Percentiles rank a stretch among this genome's conserved stretches.
phyloP scores from a whole-genome alignment of 768 basidiomycete genomes.

The Tylopilus rubrobrunneus region DNA sequence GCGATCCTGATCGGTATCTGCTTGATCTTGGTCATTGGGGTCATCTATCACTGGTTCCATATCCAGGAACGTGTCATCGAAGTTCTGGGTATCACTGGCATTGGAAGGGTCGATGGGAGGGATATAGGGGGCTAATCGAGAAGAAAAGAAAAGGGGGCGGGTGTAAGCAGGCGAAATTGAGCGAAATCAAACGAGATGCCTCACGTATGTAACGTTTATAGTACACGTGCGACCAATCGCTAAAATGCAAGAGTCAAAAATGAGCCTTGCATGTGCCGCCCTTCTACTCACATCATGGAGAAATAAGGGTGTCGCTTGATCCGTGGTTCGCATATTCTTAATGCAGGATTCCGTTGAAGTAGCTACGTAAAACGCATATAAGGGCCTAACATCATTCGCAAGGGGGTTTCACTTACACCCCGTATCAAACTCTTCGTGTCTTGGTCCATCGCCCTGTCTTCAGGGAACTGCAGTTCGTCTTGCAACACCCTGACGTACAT shows the following conservation, averaged over 20 bases:
- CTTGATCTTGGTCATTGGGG: slow-evolving; percentile 54
- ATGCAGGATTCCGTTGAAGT: slow-evolving; percentile 86
- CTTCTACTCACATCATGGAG: slow-evolving; percentile 73
- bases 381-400: background rate
- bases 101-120: slow-evolving; percentile 88
- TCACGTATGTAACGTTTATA: slow-evolving; percentile 91
- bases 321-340: slow-evolving; percentile 88
- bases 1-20: slow-evolving; percentile 68
- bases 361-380: slow-evolving; percentile 46
- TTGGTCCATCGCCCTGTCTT: slow-evolving; percentile 88
- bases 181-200: slow-evolving; percentile 24
- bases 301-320: slow-evolving; percentile 96
- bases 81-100: slow-evolving; percentile 95
- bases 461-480: slow-evolving; percentile 86
- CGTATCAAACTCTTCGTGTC: slow-evolving; percentile 95
- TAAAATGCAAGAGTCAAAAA: slow-evolving; percentile 31
- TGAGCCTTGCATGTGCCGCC: slow-evolving; percentile 27
- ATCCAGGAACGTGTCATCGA: slow-evolving; percentile 94
- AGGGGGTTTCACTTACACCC: slow-evolving; percentile 57
- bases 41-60: slow-evolving; percentile 92
- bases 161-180: slow-evolving; percentile 13
- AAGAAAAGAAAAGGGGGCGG: slow-evolving; percentile 6
- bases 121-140: slow-evolving; percentile 76
- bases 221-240: slow-evolving; percentile 93
- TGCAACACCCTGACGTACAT: slow-evolving; percentile 94